These are phyloP conservation scores for Heterobasidion irregulare DNA, from an alignment of 1,284 basidiomycete genomes.

Conservation along the genomic window DNA sequence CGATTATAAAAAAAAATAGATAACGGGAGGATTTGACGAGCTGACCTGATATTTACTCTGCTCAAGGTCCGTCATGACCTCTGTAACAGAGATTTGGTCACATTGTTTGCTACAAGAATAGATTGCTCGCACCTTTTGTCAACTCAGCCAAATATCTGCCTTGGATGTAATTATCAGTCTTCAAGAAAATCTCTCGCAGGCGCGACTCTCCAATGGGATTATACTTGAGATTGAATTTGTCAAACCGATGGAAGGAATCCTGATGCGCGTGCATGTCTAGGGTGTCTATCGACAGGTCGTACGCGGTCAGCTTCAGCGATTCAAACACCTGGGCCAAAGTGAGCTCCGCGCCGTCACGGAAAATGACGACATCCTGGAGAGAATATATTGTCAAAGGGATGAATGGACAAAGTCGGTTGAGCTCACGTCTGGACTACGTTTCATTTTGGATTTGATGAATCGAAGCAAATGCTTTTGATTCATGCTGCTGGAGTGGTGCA, in stretches of 20 bases:
- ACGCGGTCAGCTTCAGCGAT: constrained; percentile 91
- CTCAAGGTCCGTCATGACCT: constrained; percentile 94
- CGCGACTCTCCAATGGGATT: constrained; percentile 95
- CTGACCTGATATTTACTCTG: constrained; percentile 95
- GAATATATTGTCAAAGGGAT: neutral
- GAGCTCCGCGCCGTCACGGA: constrained; percentile 85
- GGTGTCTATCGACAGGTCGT: constrained; percentile 98
- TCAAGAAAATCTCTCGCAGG: constrained; percentile 95
- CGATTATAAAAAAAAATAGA: neutral
- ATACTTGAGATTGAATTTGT: constrained; percentile 92
- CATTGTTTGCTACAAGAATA: neutral
- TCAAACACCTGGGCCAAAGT: constrained; percentile 94
- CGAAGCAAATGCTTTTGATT: constrained; percentile 99
- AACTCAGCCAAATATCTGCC: constrained; percentile 94
- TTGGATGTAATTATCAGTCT: constrained; percentile 92
- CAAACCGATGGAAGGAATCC: constrained; percentile 96
- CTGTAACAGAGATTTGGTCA: constrained; percentile 30
- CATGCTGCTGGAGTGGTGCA: constrained; percentile 98
- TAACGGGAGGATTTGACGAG: neutral
- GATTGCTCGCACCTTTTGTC: constrained; percentile 58
- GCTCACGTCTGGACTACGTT: constrained; percentile 61
- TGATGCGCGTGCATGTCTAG: constrained; percentile 99
- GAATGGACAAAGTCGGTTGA: neutral
- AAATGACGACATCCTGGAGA: constrained; percentile 87
- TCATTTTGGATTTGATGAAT: constrained; percentile 98